These are phyloP conservation scores for Cladosporium cucumerinum DNA, from an alignment of 2,329 filamentous ascomycete species.

Conservation along the genomic window DNA sequence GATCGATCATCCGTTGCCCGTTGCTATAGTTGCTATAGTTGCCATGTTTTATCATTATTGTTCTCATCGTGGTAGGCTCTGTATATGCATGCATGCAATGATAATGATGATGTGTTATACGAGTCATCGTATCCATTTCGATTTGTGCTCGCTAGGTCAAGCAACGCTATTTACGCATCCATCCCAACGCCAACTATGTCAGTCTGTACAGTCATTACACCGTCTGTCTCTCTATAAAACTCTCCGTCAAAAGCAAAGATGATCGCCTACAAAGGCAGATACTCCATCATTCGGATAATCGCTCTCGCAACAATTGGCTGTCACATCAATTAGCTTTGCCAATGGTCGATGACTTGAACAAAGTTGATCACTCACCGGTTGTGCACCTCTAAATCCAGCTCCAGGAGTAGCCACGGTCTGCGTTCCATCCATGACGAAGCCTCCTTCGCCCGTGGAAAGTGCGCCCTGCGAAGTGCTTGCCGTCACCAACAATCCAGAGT, in stretches of 20 bases:
- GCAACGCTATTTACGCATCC: slow-evolving; percentile 7
- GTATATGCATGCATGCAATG: neutral
- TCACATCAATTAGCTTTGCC: slow-evolving; percentile 19
- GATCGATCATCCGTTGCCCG: neutral
- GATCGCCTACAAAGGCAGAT: slow-evolving; percentile 23
- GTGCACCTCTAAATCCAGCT: slow-evolving; percentile 24
- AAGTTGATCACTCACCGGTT: slow-evolving; percentile 31
- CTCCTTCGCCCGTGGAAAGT: slow-evolving; percentile 17
- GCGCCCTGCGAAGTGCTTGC: slow-evolving; percentile 24
- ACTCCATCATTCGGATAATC: slow-evolving; percentile 27
- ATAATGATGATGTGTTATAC: neutral
- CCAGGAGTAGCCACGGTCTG: slow-evolving; percentile 35
- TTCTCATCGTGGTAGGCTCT: neutral
- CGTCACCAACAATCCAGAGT: slow-evolving; percentile 20
- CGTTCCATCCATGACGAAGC: slow-evolving; percentile 32
- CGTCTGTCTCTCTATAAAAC: neutral
- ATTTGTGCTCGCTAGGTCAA: neutral
- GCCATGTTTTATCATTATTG: neutral
- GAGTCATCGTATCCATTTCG: neutral
- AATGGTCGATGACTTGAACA: too few species aligned
- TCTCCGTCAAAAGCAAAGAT: neutral
- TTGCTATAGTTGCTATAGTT: neutral
- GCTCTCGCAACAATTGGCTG: slow-evolving; percentile 29
- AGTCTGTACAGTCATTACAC: slow-evolving; percentile 16
- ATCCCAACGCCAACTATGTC: neutral